Conservation (phyloP, 164 flowering plant species). For the Saururus chinensis region DNA sequence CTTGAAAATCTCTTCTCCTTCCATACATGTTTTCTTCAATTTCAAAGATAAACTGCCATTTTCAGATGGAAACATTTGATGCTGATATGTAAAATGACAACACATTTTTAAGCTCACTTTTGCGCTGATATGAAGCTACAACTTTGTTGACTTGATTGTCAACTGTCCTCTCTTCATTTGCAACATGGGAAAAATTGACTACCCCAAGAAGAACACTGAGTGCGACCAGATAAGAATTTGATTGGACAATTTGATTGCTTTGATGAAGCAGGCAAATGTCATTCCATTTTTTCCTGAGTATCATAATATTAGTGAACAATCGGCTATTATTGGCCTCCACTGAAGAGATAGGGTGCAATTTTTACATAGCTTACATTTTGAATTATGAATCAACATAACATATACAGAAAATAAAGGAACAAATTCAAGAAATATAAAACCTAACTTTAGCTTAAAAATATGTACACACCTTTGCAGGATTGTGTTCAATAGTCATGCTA, state of each 20-base stretch:
- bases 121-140: conserved; percentile 15
- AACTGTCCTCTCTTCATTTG: conserved; percentile 15
- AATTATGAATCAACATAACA: too few relatives aligned
- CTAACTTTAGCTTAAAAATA: conserved; percentile 1
- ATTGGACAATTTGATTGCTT: conserved; percentile 7
- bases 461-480: conserved; percentile 28
- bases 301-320: conserved; percentile 32
- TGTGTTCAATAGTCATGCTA: conserved; percentile 15
- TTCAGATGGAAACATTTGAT: conserved; percentile 12
- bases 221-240: conserved; percentile 13
- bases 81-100: conserved; percentile 14
- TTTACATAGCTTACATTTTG: conserved; percentile 13
- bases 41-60: conserved; percentile 16
- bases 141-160: conserved; percentile 7
- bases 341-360: conserved; percentile 31
- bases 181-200: conserved; percentile 22
- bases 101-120: conserved; percentile 12
- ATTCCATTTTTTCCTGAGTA: conserved; percentile 56
- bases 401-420: not conserved
- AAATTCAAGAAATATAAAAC: not conserved
- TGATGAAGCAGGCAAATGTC: conserved; percentile 44
- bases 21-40: conserved; percentile 16
- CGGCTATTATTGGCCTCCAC: conserved; percentile 75
- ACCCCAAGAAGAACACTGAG: conserved; percentile 17
- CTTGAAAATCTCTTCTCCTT: conserved; percentile 16